phyloP scores from a whole-genome alignment of 1,284 basidiomycete species.

The Sanghuangporus weigelae region DNA sequence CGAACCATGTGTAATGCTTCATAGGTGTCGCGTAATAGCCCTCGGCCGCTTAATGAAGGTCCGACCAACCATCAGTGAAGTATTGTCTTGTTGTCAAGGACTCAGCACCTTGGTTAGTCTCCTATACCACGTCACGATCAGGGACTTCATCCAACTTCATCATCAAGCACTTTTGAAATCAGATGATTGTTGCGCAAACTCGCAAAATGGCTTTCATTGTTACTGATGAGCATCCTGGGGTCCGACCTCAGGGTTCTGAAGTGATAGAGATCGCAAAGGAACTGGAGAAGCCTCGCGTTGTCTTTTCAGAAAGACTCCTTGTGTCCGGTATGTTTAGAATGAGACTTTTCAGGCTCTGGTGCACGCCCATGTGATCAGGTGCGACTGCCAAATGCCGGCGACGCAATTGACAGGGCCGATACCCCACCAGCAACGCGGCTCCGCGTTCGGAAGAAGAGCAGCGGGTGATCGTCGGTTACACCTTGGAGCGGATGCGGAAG shows the following conservation, averaged over 20 bases:
- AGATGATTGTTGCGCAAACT: too few species aligned
- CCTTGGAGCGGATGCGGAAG: conserved; percentile 19
- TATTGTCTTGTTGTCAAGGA: not conserved
- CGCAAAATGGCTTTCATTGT: too few species aligned
- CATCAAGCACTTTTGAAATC: too few species aligned
- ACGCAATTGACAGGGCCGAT: not conserved
- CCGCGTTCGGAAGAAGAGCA: conserved; percentile 12
- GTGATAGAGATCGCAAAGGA: not conserved
- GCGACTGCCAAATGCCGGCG: not conserved
- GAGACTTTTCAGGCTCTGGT: not conserved
- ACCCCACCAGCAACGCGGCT: not conserved
- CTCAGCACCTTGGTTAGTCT: too few species aligned
- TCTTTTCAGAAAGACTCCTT: not conserved
- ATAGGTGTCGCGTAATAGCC: too few species aligned
- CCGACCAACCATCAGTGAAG: not conserved
- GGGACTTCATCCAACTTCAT: too few species aligned
- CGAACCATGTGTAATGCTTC: too few species aligned
- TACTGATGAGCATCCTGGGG: not conserved
- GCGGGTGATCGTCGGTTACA: conserved; percentile 21
- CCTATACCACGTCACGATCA: too few species aligned
- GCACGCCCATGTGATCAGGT: conserved; percentile 8
- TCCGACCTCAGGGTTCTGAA: not conserved
- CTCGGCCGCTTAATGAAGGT: not conserved
- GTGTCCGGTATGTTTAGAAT: not conserved
- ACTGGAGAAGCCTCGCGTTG: not conserved